A percentile compares a stretch with the other conserved stretches of the same genome.
phyloP scores from a whole-genome alignment of 2,329 filamentous ascomycete species.

The Colletotrichum ledebouriae region DNA sequence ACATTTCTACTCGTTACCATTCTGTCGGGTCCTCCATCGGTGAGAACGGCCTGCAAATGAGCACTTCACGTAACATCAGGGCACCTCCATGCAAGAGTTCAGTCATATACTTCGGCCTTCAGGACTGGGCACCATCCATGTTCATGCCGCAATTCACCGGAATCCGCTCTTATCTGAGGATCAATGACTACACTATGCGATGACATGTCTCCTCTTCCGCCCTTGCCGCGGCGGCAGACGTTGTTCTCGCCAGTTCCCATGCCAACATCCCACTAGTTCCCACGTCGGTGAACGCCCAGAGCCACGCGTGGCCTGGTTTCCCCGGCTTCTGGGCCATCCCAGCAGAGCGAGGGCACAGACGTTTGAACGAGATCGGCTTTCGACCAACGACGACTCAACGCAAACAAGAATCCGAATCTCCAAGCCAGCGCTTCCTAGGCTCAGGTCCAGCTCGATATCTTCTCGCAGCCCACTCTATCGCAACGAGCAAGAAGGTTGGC shows the following conservation, averaged over 20 bases:
- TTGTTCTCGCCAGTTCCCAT: not conserved
- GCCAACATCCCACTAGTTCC: conserved; percentile 16
- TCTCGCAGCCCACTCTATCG: too few species aligned
- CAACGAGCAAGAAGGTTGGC: too few species aligned
- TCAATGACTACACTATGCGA: not conserved
- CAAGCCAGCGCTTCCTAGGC: too few species aligned
- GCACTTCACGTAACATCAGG: conserved; percentile 40
- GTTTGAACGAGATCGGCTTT: not conserved
- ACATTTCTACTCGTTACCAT: conserved; percentile 41
- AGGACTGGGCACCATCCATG: conserved; percentile 7
- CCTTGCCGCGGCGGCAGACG: not conserved
- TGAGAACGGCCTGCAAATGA: conserved; percentile 43
- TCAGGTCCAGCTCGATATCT: too few species aligned
- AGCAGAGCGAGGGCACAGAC: conserved; percentile 14
- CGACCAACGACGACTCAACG: too few species aligned
- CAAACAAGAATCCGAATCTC: too few species aligned
- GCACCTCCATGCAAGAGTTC: not conserved
- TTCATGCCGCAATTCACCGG: conserved; percentile 6
- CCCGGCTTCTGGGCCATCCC: conserved; percentile 22
- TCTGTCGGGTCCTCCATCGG: conserved; percentile 43
- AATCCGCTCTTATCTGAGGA: conserved; percentile 30
- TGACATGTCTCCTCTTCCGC: conserved; percentile 7
- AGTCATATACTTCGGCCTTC: conserved; percentile 12
- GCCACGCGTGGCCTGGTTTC: conserved; percentile 11
- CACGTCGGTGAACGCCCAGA: conserved; percentile 24